Percentiles rank a stretch among this genome's conserved stretches.
These are phyloP conservation scores for Exophiala dermatitidis DNA, from an alignment of 2,329 filamentous ascomycete species.

Conservation along the genomic window DNA sequence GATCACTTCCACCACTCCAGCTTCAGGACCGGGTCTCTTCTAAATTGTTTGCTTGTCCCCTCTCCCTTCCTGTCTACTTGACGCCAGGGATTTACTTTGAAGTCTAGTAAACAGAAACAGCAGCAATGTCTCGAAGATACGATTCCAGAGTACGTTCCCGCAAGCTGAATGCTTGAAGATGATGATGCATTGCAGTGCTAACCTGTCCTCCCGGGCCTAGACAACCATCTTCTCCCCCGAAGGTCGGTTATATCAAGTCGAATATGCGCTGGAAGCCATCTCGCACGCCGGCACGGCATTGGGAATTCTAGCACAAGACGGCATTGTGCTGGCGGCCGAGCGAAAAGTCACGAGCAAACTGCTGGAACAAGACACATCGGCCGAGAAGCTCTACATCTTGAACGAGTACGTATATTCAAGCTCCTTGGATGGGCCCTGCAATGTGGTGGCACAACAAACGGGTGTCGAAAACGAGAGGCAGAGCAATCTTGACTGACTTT, in stretches of 20 bases:
- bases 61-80: neutral
- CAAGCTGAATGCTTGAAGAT: too few species aligned
- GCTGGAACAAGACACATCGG: slow-evolving; percentile 97
- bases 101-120: neutral
- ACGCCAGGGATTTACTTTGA: neutral
- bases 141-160: slow-evolving; percentile 73
- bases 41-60: neutral
- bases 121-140: slow-evolving; percentile 87
- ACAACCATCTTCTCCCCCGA: slow-evolving; percentile 99
- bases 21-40: too few species aligned
- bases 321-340: slow-evolving; percentile 95
- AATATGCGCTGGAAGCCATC: slow-evolving; percentile 98
- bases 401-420: slow-evolving; percentile 67
- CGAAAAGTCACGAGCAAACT: slow-evolving; percentile 99
- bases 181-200: slow-evolving; percentile 12
- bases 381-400: slow-evolving; percentile 98
- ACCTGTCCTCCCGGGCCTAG: slow-evolving; percentile 41
- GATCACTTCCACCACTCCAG: neutral
- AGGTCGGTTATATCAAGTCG: slow-evolving; percentile 95
- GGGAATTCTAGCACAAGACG: slow-evolving; percentile 94
- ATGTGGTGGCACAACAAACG: too few species aligned
- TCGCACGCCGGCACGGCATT: slow-evolving; percentile 96
- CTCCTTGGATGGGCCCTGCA: neutral
- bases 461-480: too few species aligned
- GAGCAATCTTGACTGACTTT: neutral